Base-by-base conservation (phyloP, 176 grass and related monocot genomes). In the Phragmites australis region DNA sequence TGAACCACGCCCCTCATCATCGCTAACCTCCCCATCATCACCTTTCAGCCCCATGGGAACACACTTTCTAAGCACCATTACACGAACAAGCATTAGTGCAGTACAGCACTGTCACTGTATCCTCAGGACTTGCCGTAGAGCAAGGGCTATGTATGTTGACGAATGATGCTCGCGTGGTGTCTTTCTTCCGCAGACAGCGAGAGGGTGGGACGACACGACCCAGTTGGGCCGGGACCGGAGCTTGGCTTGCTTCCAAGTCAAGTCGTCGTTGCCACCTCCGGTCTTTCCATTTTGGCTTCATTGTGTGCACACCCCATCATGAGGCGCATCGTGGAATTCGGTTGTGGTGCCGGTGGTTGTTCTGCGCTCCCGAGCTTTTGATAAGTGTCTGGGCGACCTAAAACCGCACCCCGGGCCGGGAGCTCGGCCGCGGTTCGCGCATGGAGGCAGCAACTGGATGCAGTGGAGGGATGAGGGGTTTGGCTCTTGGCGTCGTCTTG, bases 301-400 rank as follows among this genome's bases (percentile, higher is more conserved):
- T 59, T 64, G 69, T 79, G 87, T 56, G 65, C 69, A 87, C 85
- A 67, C 80, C 63, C 70, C 88, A 90, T 90, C 82, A 97, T 93
- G 87, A 84, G 84, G 10, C 31, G 90, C 89, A 93, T 88, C 60
- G 84, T 90, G 83, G 75, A 30, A 29, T 83, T 84, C 52, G 42
- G 90, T 89, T 90, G 83, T 90, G 85, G 88, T 91, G 85, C 85
- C 60, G 69, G 88, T 91, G 40, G 91, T 91, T 93, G 88, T 54
- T 70, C 75, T 63, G 85, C 88, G 57, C 60, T 71, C 82, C 31
- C 48, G 47, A 74, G 79, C 78, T 79, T 89, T 78, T 71, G 68
- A 47, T 60, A 22, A 87, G 49, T 74, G 76, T 30, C 83, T 44
- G 23, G 25, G 31, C 68, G 68, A 85, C 82, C 78, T 82, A 89